Conservation (phyloP, 2,329 filamentous ascomycete species). For the Pseudogymnoascus sp. region DNA sequence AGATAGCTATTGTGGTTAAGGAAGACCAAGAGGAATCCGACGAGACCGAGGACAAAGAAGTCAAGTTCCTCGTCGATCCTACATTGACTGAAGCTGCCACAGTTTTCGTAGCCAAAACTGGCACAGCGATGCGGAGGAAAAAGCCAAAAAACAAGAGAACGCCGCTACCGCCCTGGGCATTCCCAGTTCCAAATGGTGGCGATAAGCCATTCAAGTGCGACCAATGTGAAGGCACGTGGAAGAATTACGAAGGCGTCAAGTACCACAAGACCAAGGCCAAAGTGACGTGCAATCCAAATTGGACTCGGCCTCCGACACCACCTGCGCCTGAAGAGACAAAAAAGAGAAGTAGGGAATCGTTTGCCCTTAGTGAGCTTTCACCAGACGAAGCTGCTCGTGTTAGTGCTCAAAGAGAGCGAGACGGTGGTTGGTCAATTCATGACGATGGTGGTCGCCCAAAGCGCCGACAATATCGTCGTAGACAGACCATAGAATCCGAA, state of each 20-base stretch:
- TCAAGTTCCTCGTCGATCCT: conserved; percentile 20
- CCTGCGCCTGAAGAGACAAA: conserved; percentile 10
- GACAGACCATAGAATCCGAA: neutral
- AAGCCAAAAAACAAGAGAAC: conserved; percentile 13
- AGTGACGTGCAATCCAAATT: conserved; percentile 28
- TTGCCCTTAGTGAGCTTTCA: neutral
- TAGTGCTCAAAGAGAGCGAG: neutral
- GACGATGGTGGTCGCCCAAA: conserved; percentile 18
- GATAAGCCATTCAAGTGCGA: conserved; percentile 25
- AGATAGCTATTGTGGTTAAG: neutral
- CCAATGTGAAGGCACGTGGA: conserved; percentile 24
- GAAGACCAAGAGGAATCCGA: neutral
- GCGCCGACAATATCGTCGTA: neutral
- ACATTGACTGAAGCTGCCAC: conserved; percentile 18
- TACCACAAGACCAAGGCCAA: conserved; percentile 28
- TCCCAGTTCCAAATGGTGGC: conserved; percentile 12
- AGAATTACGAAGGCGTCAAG: conserved; percentile 27
- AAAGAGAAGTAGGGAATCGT: conserved; percentile 5
- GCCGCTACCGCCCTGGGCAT: neutral
- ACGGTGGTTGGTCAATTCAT: conserved; percentile 20
- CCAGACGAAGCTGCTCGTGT: conserved; percentile 9
- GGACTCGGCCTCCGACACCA: conserved; percentile 12
- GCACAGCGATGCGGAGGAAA: conserved; percentile 16
- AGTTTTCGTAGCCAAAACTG: conserved; percentile 24
- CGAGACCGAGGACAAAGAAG: conserved; percentile 15